phyloP scores from a whole-genome alignment of 2,329 filamentous ascomycete genomes.

The Biscogniauxia sp. region DNA sequence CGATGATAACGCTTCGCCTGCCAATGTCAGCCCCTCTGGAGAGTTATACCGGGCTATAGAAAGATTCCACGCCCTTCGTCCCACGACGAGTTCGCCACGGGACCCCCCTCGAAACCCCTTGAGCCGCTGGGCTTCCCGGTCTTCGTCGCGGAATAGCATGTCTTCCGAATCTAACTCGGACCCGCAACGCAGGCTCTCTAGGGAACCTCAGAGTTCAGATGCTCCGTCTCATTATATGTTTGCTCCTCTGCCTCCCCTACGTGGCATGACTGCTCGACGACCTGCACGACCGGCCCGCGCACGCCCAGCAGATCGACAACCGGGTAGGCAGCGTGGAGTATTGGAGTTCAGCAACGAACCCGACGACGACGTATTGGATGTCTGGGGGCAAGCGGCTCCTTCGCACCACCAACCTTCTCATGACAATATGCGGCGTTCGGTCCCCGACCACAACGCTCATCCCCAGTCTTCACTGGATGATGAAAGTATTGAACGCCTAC shows the following conservation, averaged over 20 bases:
- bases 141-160: conserved; percentile 31
- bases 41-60: conserved; percentile 44
- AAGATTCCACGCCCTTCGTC: conserved; percentile 35
- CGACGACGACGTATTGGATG: conserved; percentile 16
- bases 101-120: conserved; percentile 23
- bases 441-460: conserved; percentile 7
- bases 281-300: conserved; percentile 19
- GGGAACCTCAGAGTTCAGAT: conserved; percentile 31
- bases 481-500: conserved; percentile 6
- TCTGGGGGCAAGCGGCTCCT: conserved; percentile 16
- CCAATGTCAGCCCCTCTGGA: conserved; percentile 41
- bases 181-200: conserved; percentile 36
- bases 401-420: conserved; percentile 11
- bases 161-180: conserved; percentile 36
- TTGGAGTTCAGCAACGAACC: conserved; percentile 16
- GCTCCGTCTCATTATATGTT: conserved; percentile 23
- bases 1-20: conserved; percentile 36
- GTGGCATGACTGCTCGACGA: conserved; percentile 32
- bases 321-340: conserved; percentile 13
- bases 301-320: conserved; percentile 21
- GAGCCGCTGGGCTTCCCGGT: conserved; percentile 25
- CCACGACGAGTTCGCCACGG: conserved; percentile 20
- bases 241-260: conserved; percentile 36
- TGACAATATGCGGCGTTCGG: conserved; percentile 13
- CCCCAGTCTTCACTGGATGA: conserved; percentile 15